Base-by-base conservation (phyloP, 805 yeast genomes). In the Metschnikowia kunwiensis region DNA sequence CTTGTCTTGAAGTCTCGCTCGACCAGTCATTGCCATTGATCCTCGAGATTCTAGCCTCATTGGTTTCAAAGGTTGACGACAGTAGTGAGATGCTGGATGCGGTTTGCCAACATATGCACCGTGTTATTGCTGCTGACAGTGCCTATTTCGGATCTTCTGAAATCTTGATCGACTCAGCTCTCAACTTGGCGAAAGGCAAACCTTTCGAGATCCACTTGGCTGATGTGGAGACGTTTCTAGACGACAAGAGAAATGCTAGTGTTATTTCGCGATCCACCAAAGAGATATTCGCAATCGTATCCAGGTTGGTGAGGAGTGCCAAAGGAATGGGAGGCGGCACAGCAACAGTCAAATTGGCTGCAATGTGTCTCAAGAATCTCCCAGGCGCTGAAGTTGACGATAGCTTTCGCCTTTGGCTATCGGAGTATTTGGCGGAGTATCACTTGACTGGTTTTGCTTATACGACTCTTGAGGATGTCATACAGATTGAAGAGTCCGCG, bases 361-460 rank as follows among this genome's bases (percentile, higher is more conserved):
- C 32, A 5, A 18, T 38, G 24, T 38, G 9, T 14, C 27, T 38
- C 12, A 28, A 38, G 6, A 19, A 38, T n/a, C 31, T 9, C 3
- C 6, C 12, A n/a, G 17, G 3, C 5, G 12, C 15, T n/a, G 13
- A 24, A 5, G 17, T 19, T 3, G 31, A 24, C 10, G 34, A 25
- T 5, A 18, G n/a, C 2, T 29, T 32, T 18, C 15, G 16, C 5
- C 18, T 32, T 4, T 43, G 48, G 46, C 26, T 41, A 10, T 29
- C 50, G 2, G 46, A 44, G 13, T 46, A 46, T 24, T 32, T 47
- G 29, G 46, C 48, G 2, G 32, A 40, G 2, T 38, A 27, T 21
- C 38, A 46, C 31, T 29, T 47, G 18, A 26, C 42, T 2, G 52
- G 50, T 4, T 7, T 12, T 11, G 37, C 42, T 5, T 18, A 30